phyloP scores from a whole-genome alignment of 305 asterid species.

The Andrographis paniculata region DNA sequence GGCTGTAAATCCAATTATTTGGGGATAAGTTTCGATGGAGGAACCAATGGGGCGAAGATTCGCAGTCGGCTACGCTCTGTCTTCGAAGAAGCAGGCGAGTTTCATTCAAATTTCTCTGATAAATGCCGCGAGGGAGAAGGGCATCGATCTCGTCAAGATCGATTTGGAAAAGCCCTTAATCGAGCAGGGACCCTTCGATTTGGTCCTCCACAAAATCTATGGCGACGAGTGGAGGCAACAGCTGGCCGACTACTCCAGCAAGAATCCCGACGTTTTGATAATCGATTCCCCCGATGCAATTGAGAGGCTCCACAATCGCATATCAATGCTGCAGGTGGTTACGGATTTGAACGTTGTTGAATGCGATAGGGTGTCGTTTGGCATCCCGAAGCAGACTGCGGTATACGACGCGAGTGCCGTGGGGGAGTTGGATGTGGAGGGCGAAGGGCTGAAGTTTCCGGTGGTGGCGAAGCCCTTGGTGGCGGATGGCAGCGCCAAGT shows the following conservation, averaged over 20 bases:
- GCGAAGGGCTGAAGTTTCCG: slow-evolving; percentile 48
- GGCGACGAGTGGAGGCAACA: slow-evolving; percentile 55
- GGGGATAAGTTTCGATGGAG: slow-evolving; percentile 30
- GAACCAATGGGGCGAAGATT: slow-evolving; percentile 40
- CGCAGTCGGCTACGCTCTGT: slow-evolving; percentile 67
- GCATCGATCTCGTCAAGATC: slow-evolving; percentile 63
- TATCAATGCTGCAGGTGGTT: slow-evolving; percentile 66
- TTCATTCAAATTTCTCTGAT: slow-evolving; percentile 54
- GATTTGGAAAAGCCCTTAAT: slow-evolving; percentile 42
- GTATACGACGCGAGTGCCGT: slow-evolving; percentile 37
- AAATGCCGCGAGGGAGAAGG: slow-evolving; percentile 37
- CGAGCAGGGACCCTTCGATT: slow-evolving; percentile 72
- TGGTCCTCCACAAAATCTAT: slow-evolving; percentile 58
- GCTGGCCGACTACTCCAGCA: slow-evolving; percentile 32
- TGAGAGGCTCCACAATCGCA: slow-evolving; percentile 60
- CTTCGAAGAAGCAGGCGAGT: slow-evolving; percentile 65
- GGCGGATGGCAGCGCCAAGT: slow-evolving; percentile 72
- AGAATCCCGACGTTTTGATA: slow-evolving; percentile 39
- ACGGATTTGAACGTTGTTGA: slow-evolving; percentile 26
- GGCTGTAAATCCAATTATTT: slow-evolving; percentile 14
- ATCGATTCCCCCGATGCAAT: slow-evolving; percentile 62
- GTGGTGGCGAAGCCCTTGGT: slow-evolving; percentile 69
- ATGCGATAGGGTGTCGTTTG: slow-evolving; percentile 35
- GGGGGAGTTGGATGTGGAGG: slow-evolving; percentile 29
- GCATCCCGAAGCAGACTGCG: slow-evolving; percentile 56